phyloP scores from a whole-genome alignment of 768 basidiomycete species.

The Collybia mongolica region DNA sequence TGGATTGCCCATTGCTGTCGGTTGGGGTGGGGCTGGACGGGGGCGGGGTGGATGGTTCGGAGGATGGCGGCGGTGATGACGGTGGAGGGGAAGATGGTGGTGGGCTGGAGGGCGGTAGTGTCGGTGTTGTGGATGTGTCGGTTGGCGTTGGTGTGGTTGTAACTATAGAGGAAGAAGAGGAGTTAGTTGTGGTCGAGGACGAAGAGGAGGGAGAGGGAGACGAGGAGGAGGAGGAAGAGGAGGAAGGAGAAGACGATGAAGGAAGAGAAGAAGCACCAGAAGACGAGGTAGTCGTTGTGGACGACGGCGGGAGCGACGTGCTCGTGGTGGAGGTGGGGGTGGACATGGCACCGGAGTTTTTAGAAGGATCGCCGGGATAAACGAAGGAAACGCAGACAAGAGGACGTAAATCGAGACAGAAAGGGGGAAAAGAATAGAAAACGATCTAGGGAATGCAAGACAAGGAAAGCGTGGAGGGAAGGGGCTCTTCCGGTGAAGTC shows the following conservation, averaged over 20 bases:
- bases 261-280: not conserved
- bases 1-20: not conserved
- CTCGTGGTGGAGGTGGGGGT: too few species aligned
- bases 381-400: too few species aligned
- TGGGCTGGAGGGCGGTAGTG: not conserved
- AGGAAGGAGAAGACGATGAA: not conserved
- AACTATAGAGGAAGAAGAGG: not conserved
- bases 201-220: not conserved
- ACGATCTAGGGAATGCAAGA: too few species aligned
- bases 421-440: too few species aligned
- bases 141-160: not conserved
- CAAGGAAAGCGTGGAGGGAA: too few species aligned
- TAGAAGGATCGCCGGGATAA: too few species aligned
- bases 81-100: not conserved
- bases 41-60: not conserved
- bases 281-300: not conserved
- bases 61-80: not conserved
- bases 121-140: not conserved
- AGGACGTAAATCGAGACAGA: too few species aligned
- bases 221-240: not conserved
- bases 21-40: not conserved
- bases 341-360: not conserved
- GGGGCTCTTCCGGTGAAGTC: too few species aligned
- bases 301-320: not conserved
- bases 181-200: not conserved